phyloP scores from a whole-genome alignment of 768 basidiomycete genomes.

The Psilocybe sp. region DNA sequence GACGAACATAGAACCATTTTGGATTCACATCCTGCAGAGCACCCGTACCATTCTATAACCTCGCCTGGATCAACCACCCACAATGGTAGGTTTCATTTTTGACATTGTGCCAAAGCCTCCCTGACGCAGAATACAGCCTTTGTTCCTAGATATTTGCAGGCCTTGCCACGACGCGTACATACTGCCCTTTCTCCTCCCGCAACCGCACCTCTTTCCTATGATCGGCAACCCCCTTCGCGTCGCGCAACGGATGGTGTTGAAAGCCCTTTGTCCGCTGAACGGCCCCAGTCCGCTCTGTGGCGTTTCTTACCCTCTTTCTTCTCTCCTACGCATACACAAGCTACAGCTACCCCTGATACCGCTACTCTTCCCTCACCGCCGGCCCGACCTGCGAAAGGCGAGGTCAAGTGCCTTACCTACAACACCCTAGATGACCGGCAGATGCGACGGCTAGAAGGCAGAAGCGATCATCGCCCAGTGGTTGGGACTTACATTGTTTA shows the following conservation, averaged over 20 bases:
- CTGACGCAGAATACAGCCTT: neutral
- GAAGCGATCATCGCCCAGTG: constrained; percentile 86
- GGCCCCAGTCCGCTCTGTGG: constrained; percentile 24
- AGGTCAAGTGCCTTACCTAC: constrained; percentile 72
- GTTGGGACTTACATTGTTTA: constrained; percentile 75
- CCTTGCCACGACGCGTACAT: constrained; percentile 12
- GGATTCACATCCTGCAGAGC: no score
- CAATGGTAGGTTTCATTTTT: constrained; percentile 47
- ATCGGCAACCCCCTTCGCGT: constrained; percentile 8
- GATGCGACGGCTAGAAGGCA: constrained; percentile 74
- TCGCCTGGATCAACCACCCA: no score
- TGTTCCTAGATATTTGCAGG: neutral
- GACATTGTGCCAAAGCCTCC: constrained; percentile 23
- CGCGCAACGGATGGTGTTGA: constrained; percentile 16
- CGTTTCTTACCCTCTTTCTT: constrained; percentile 47
- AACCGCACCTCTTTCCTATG: constrained; percentile 19
- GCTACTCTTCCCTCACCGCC: constrained; percentile 16
- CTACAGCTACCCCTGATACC: neutral
- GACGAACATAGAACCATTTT: no score
- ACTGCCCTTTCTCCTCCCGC: constrained; percentile 23
- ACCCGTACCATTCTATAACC: no score
- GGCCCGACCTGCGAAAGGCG: constrained; percentile 49
- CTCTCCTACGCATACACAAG: constrained; percentile 27
- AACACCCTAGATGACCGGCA: constrained; percentile 69
- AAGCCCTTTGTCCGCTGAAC: constrained; percentile 16